A percentile compares a stretch with the other conserved stretches of the same genome.
Evolutionary conservation across 148 eudicot species (phyloP).

Genomic region (Polygonum aviculare): DNA sequence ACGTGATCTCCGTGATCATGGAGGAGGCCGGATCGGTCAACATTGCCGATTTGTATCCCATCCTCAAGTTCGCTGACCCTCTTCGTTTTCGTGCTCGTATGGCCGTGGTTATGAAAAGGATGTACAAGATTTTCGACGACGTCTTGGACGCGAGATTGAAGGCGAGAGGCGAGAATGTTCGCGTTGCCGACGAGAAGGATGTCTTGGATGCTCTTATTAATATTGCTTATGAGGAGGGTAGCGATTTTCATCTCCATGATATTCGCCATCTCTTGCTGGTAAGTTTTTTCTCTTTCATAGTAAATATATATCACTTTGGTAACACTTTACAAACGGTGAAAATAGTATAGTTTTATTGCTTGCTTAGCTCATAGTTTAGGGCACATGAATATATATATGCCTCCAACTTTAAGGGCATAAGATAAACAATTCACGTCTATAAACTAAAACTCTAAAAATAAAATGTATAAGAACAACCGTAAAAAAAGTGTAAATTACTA

Average conservation of each 20-base stretch:
- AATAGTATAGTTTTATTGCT: too few relatives aligned
- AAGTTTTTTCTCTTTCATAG: not conserved
- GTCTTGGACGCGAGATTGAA: not conserved
- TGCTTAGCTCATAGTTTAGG: too few relatives aligned
- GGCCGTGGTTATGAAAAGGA: not conserved
- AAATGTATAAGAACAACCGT: too few relatives aligned
- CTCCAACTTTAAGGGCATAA: too few relatives aligned
- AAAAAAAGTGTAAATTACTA: too few relatives aligned
- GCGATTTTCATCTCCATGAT: not conserved
- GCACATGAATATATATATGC: too few relatives aligned
- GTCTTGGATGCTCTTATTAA: constrained; percentile 13
- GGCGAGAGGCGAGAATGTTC: not conserved
- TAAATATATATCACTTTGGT: too few relatives aligned
- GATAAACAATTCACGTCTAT: too few relatives aligned
- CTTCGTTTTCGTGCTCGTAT: constrained; percentile 11
- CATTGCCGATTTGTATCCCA: constrained; percentile 14
- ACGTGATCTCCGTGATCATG: not conserved
- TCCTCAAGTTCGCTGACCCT: constrained; percentile 7
- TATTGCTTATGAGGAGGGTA: not conserved
- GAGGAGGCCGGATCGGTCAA: constrained; percentile 12
- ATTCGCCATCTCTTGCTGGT: not conserved
- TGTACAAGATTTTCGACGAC: not conserved
- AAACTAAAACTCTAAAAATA: too few relatives aligned
- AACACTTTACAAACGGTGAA: too few relatives aligned
- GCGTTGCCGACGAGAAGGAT: not conserved